Percentiles rank a stretch among this genome's conserved stretches.
phyloP scores from a whole-genome alignment of 768 basidiomycete genomes.

The Psilocybe sp. region DNA sequence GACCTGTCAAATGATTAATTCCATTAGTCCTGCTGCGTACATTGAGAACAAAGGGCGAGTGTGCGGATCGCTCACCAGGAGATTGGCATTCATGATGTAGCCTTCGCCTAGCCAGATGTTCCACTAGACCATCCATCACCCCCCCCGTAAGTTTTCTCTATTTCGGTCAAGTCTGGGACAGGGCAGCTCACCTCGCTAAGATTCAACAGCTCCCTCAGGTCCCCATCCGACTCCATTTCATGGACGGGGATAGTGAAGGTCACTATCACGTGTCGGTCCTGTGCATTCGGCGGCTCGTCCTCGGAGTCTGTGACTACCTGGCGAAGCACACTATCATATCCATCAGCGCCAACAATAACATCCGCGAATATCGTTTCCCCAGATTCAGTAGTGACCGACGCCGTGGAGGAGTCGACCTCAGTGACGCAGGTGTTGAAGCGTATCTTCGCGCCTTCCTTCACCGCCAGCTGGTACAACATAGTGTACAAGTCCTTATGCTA shows the following conservation, averaged over 20 bases:
- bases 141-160: not conserved
- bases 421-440: conserved; percentile 36
- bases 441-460: conserved; percentile 45
- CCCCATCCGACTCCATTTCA: conserved; percentile 28
- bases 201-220: conserved; percentile 24
- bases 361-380: conserved; percentile 47
- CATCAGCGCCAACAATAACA: conserved; percentile 62
- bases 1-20: not conserved
- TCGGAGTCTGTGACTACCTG: conserved; percentile 25
- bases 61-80: conserved; percentile 19
- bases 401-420: conserved; percentile 25
- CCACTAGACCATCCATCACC: conserved; percentile 10
- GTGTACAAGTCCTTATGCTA: conserved; percentile 54
- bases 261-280: conserved; percentile 24
- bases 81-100: conserved; percentile 25
- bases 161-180: not conserved
- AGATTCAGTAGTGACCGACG: conserved; percentile 34
- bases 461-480: conserved; percentile 44
- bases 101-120: conserved; percentile 19
- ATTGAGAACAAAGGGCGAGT: conserved; percentile 1
- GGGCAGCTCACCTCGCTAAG: conserved; percentile 26
- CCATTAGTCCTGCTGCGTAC: conserved; percentile 1
- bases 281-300: conserved; percentile 7
- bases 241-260: conserved; percentile 30
- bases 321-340: conserved; percentile 40